These are phyloP conservation scores for Microcyclospora tardicrescens DNA, from an alignment of 2,329 filamentous ascomycete genomes.

Conservation along the genomic window DNA sequence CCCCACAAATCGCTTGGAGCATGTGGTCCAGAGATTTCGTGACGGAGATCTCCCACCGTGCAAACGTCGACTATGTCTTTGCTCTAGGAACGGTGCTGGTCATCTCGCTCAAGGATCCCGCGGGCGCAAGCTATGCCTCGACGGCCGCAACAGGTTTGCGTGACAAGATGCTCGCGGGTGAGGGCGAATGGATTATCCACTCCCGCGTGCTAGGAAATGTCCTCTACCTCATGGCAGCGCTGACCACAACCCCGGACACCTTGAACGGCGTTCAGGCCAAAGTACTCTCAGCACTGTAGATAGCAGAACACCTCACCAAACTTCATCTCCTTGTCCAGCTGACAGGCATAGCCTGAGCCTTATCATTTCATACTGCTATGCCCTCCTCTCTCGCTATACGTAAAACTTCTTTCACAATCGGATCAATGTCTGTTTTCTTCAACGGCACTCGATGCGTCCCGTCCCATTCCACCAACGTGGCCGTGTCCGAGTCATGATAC, in stretches of 20 bases:
- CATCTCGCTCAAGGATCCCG: constrained; percentile 42
- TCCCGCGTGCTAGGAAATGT: constrained; percentile 49
- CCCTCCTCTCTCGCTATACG: constrained; percentile 39
- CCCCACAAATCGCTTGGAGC: constrained; percentile 42
- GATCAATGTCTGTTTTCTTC: constrained; percentile 51
- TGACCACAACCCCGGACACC: constrained; percentile 34
- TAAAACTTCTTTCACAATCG: constrained; percentile 41
- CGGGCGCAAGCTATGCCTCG: constrained; percentile 42
- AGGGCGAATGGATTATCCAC: constrained; percentile 36
- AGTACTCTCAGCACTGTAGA: constrained; percentile 22
- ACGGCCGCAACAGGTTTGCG: constrained; percentile 42
- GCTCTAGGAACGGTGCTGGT: constrained; percentile 64
- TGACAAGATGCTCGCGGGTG: constrained; percentile 32
- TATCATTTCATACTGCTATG: background rate
- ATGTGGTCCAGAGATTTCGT: constrained; percentile 55
- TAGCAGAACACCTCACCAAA: background rate
- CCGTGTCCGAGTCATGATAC: constrained; percentile 45
- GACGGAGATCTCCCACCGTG: constrained; percentile 42
- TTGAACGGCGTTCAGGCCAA: constrained; percentile 28
- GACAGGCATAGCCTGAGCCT: constrained; percentile 1
- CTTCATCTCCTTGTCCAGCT: background rate
- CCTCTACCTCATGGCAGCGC: constrained; percentile 47
- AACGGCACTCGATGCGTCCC: constrained; percentile 59
- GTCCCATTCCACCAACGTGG: constrained; percentile 57
- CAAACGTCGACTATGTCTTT: constrained; percentile 51